These are phyloP conservation scores for Colletotrichum sidae DNA, from an alignment of 2,329 filamentous ascomycete species.

Conservation along the genomic window DNA sequence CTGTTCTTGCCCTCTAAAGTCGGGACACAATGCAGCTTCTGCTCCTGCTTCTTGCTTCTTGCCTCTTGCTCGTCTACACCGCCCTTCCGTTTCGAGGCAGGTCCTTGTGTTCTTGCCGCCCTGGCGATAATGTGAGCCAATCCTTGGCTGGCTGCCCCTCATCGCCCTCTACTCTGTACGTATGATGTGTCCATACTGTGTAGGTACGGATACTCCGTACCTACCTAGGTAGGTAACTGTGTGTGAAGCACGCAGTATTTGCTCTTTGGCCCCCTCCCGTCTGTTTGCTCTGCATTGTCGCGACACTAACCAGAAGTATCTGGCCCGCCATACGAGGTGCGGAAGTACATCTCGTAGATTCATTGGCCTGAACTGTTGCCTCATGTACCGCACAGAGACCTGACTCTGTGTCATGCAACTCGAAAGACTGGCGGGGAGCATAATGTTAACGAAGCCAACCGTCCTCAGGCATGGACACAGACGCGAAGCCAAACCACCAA, in stretches of 20 bases:
- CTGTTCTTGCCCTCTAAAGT: no score
- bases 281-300: constrained; percentile 21
- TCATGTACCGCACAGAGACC: constrained; percentile 2
- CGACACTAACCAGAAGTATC: constrained; percentile 4
- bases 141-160: constrained; percentile 19
- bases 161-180: not conserved
- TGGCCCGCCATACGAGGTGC: not conserved
- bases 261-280: constrained; percentile 3
- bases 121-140: constrained; percentile 9
- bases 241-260: not conserved
- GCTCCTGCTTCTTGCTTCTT: not conserved
- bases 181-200: no score
- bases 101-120: constrained; percentile 35
- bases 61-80: constrained; percentile 18
- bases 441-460: not conserved
- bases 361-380: not conserved
- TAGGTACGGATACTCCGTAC: no score
- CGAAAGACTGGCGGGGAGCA: no score
- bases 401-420: constrained; percentile 3
- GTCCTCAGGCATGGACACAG: not conserved
- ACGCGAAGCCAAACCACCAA: no score
- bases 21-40: no score
- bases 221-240: no score
- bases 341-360: no score
- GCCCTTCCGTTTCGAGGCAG: constrained; percentile 36